Base-by-base conservation (phyloP, 768 basidiomycete genomes). In the Kwoniella dejecticola region DNA sequence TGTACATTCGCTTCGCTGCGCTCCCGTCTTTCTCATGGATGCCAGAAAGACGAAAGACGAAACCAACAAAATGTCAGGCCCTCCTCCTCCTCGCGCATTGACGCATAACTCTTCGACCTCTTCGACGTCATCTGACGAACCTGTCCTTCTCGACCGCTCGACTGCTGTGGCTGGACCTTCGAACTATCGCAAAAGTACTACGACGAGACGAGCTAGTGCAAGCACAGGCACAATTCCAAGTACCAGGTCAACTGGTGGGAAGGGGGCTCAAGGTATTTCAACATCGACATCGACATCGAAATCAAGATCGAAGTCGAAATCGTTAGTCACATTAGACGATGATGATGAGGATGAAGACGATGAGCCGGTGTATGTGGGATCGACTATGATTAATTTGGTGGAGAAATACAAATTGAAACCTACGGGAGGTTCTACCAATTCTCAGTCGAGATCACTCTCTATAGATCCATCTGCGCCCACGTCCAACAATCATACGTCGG, bases 281-380 rank as follows among this genome's bases (percentile, higher is more conserved):
- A 50, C 7, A 10, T 29, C 27, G 11, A 52, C 13, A 33, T n/a
- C 21, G 24, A 17, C 11, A 30, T n/a, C 21, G n/a, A 24, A 24
- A 52, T 17, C 27, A 21, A 50, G n/a, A 31, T 19, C 29, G 36
- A 55, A 41, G 19, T n/a, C 36, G 7, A 55, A 55, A 55, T 36
- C n/a, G n/a, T n/a, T n/a, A n/a, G n/a, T n/a, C n/a, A n/a, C n/a
- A n/a, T n/a, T n/a, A n/a, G 56, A 36, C 23, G 21, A 30, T 13
- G 10, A 27, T 33, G 57, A 56, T 36, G 64, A 45, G n/a, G 53
- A 57, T 6, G 61, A 60, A 7, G 69, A 70, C 21, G 67, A 60
- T 31, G 58, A 54, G n/a, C 68, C 68, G 10, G 59, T 70, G 2
- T 70, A 61, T 41, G 45, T 68, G 2, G 63, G 61, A 4, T 44